Base-by-base conservation (phyloP, 176 grass and related monocot species). In the Hordeum marinum region DNA sequence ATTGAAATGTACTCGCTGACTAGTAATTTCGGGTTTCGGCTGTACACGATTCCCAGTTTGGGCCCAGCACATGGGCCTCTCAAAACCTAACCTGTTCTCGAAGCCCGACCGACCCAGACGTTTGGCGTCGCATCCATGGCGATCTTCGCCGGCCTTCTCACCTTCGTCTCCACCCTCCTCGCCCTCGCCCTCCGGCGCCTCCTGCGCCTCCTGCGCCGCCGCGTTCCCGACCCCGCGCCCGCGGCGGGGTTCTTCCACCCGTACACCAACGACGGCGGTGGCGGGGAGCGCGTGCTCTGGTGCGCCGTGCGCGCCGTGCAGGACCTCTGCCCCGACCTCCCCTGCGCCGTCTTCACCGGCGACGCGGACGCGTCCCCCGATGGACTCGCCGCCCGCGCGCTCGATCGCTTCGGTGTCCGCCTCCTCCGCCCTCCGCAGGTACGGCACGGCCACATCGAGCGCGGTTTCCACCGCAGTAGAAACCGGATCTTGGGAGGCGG, bases 211-310 rank as follows among this genome's bases (percentile, higher is more conserved):
- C 37, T 72, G 21, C 64, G 21, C 57, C 42, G 6, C 10, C 85
- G 73, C n/a, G 71, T 52, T 12, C 57, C 17, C 3, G 52, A 88
- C 14, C 27, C 42, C 61, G 40, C 26, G 14, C 26, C 25, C 2
- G 63, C 21, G 15, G 83, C 61, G 7, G 93, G 87, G 1, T 99
- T 99, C 88, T 96, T 99, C 88, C 96, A 96, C 83, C 93, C 91
- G 7, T 99, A 96, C 90, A 96, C 96, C 64, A 99, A 99, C 70
- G 96, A 96, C 29, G 96, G 93, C 14, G 96, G 93, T 24, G 93
- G 93, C 23, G 96, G 96, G 39, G 96, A 96, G 81, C 88, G 96
- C 37, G 93, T 99, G 73, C 81, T 99, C 50, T 99, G 96, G 96
- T 99, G 96, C 81, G 91, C 96, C 10, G 90, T 99, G 26, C 85